These are phyloP conservation scores for Lactarius sp. DNA, from an alignment of 768 basidiomycete species.

Conservation along the genomic window DNA sequence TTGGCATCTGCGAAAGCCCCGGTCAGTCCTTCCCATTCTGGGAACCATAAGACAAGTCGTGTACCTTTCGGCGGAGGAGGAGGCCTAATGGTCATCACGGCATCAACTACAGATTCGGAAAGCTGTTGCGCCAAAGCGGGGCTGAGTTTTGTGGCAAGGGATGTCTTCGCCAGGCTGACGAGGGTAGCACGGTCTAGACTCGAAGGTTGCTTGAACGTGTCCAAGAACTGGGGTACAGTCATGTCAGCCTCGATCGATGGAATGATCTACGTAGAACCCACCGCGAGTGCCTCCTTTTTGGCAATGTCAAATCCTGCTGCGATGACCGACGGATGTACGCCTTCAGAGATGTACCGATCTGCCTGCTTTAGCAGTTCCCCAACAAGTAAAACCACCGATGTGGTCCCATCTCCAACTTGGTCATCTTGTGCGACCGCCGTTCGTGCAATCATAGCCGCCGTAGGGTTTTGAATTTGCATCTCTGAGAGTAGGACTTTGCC, in stretches of 20 bases:
- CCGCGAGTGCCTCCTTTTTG: slow-evolving; percentile 88
- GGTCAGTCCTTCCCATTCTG: slow-evolving; percentile 27
- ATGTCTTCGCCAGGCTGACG: slow-evolving; percentile 92
- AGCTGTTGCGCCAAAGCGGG: slow-evolving; percentile 77
- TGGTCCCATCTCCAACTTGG: slow-evolving; percentile 98
- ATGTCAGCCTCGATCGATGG: slow-evolving; percentile 27
- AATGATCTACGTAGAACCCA: slow-evolving; percentile 39
- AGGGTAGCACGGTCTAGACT: slow-evolving; percentile 86
- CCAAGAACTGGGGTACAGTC: slow-evolving; percentile 66
- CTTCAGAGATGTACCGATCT: slow-evolving; percentile 96
- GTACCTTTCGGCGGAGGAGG: slow-evolving; percentile 56
- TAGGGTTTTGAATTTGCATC: slow-evolving; percentile 99
- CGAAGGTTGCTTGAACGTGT: slow-evolving; percentile 75
- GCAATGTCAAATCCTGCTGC: slow-evolving; percentile 95
- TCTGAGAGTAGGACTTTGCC: slow-evolving; percentile 97
- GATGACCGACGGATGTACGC: slow-evolving; percentile 95
- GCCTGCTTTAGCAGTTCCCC: slow-evolving; percentile 96
- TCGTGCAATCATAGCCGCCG: slow-evolving; percentile 97
- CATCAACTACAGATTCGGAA: slow-evolving; percentile 91
- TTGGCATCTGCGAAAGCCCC: slow-evolving; percentile 42
- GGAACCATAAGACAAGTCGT: slow-evolving; percentile 24
- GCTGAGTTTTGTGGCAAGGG: slow-evolving; percentile 90
- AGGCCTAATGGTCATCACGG: slow-evolving; percentile 83
- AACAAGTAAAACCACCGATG: slow-evolving; percentile 92
- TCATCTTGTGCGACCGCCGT: slow-evolving; percentile 99